Evolutionary conservation across 179 eudicot genomes (phyloP).

Genomic region (Vitellaria paradoxa): DNA sequence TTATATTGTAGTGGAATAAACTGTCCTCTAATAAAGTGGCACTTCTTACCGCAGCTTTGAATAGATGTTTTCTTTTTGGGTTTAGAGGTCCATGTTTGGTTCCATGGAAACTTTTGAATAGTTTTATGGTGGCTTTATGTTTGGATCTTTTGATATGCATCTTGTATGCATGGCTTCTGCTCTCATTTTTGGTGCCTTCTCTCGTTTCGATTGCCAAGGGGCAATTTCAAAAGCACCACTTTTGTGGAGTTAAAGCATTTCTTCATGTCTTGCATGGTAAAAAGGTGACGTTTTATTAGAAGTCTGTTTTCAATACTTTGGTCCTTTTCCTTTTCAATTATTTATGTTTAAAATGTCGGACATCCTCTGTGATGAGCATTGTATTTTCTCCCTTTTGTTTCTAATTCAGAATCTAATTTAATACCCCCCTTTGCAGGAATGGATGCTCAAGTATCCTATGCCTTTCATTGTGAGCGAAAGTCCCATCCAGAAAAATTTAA

Average conservation of each 20-base stretch:
- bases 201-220: too few species aligned
- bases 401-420: background rate
- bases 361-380: background rate
- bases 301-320: background rate
- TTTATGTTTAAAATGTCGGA: background rate
- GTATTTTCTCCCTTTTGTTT: background rate
- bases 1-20: too few species aligned
- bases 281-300: background rate
- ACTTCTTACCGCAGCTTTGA: too few species aligned
- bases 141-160: too few species aligned
- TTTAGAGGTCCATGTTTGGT: too few species aligned
- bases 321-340: background rate
- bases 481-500: constrained; percentile 87
- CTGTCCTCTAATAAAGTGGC: too few species aligned
- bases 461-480: constrained; percentile 92
- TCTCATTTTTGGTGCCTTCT: too few species aligned
- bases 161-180: too few species aligned
- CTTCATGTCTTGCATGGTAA: background rate
- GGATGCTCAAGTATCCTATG: constrained; percentile 98
- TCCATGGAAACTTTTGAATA: too few species aligned
- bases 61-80: too few species aligned
- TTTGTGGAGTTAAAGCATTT: background rate
- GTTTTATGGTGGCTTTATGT: too few species aligned
- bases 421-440: constrained; percentile 53
- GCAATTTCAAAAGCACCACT: too few species aligned